Evolutionary conservation across 768 basidiomycete species (phyloP), one percentile per base, ranked within the genome.

Genomic region (Rickenella mellea): DNA sequence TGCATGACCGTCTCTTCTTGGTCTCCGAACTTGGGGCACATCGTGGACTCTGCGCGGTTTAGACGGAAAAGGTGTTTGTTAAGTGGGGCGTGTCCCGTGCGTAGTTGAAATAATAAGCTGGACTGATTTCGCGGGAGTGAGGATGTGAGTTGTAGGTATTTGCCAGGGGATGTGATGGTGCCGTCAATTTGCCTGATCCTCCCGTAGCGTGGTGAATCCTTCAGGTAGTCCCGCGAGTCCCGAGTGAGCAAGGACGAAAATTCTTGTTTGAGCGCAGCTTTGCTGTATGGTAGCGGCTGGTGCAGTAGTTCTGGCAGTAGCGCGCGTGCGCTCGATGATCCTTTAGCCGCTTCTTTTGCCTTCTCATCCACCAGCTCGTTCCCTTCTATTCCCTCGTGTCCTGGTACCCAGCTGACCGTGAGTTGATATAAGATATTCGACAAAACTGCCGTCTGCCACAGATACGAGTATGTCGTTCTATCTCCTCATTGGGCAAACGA

Each of bases 41-140:
- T 25, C 7, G 60, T 53, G 1, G 50, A 48, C n/a, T 62, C 56
- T 0, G 38, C 46, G 26, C 46, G 48, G 1, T 44, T 42, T 7
- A 68, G 58, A 2, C 45, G 27, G 39, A 58, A 48, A 0, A 71
- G 56, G 50, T 63, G 55, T 6, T 47, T 26, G 29, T 61, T 56
- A 1, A 66, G 54, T 0, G 58, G 55, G 6, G 42, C 29, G 41
- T 57, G 55, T 20, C 57, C 55, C 2, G 60, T 60, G 6, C 58
- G 31, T 1, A 67, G 55, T 27, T 64, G 63, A 20, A 57, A 43
- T 8, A 63, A 47, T 1, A 53, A 21, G 28, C 41, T 46, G 10
- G 47, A 40, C 27, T 39, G 46, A 8, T 19, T 21, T 11, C 47
- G 44, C 5, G 43, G 19, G n/a, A n/a, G n/a, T n/a, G n/a, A n/a